Evolutionary conservation across 208 protist genomes (phyloP), one percentile per base, ranked within the genome.

Genomic region (Acanthamoeba castellanii): DNA sequence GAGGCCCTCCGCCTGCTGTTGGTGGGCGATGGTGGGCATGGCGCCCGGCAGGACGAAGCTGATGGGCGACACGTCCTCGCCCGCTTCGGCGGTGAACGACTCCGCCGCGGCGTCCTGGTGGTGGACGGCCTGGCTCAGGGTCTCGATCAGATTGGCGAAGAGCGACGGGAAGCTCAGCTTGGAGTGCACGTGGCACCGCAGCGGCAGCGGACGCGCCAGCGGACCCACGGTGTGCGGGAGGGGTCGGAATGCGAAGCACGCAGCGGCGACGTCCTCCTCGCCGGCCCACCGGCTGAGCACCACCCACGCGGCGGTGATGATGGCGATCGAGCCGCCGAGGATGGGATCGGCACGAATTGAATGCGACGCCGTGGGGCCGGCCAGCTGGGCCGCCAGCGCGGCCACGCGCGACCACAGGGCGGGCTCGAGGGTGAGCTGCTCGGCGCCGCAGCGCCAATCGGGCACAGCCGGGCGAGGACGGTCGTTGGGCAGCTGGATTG

Each of bases 401-500:
- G 32, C 42, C 34, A 81, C 72, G 34, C 72, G 16, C 0, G 30
- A 18, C 72, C 72, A 81, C 72, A 81, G 72, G 22, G 72, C 9
- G 7, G 72, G 72, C 30, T 81, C 72, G 72, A 90, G 84, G 37
- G 45, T 59, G 14, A 84, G 72, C 45, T 34, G 57, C 66, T 84
- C 47, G 30, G 68, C 34, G 25, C 52, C 52, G 42, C 90, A 94
- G 52, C 47, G 68, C 45, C 47, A 94, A 30, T 76, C 72, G 45
- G 90, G 90, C n/a, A 59, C 68, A 8, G 90, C 66, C 18, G 90
- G 72, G 25, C 90, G 90, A 13, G 90, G 57, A 27, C 72, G 64
- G 25, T 94, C 90, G 42, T 70, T 94, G 34, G 90, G 90, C 52
- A 94, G 68, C 57, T 94, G 90, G 18, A 94, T 14, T 5, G 57